Conservation (phyloP, 23 red algal species). For the Gracilaria domingensis region DNA sequence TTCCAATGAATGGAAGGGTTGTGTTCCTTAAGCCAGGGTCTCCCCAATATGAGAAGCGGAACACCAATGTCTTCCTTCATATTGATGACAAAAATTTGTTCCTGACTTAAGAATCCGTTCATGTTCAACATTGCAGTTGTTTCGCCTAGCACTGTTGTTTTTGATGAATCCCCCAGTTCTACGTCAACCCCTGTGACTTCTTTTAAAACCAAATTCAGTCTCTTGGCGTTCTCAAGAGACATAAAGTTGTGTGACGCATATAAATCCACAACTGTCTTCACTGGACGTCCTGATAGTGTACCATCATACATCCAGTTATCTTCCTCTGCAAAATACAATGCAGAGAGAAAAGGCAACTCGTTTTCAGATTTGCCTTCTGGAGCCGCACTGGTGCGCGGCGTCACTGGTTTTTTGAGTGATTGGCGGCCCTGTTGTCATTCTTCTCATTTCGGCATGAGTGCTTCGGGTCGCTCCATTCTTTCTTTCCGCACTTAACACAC, state of each 20-base stretch:
- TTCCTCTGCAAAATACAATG: conserved; percentile 10
- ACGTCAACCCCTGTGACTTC: not conserved
- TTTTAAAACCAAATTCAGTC: not conserved
- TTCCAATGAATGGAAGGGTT: too few relatives aligned
- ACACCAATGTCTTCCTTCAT: not conserved
- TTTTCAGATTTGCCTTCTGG: not conserved
- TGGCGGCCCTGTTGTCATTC: not conserved
- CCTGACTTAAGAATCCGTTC: not conserved
- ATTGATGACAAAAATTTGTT: not conserved
- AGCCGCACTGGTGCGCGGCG: conserved; percentile 32
- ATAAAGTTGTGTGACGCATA: conserved; percentile 17
- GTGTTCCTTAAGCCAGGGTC: not conserved
- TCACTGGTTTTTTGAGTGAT: conserved; percentile 47
- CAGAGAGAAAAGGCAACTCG: conserved; percentile 21
- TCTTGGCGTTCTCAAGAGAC: not conserved
- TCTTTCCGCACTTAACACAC: conserved; percentile 43
- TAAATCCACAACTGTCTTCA: conserved; percentile 19
- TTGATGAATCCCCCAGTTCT: conserved; percentile 25
- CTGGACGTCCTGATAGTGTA: conserved; percentile 18
- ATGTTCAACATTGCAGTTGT: not conserved
- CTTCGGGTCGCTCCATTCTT: conserved; percentile 15
- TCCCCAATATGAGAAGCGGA: conserved; percentile 31
- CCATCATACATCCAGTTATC: conserved; percentile 41
- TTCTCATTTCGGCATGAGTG: conserved; percentile 1
- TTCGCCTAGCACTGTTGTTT: conserved; percentile 7